Evolutionary conservation across 192 early-diverging fungal species (phyloP), one percentile per base, ranked within the genome.

Genomic region (Coemansia sp.): DNA sequence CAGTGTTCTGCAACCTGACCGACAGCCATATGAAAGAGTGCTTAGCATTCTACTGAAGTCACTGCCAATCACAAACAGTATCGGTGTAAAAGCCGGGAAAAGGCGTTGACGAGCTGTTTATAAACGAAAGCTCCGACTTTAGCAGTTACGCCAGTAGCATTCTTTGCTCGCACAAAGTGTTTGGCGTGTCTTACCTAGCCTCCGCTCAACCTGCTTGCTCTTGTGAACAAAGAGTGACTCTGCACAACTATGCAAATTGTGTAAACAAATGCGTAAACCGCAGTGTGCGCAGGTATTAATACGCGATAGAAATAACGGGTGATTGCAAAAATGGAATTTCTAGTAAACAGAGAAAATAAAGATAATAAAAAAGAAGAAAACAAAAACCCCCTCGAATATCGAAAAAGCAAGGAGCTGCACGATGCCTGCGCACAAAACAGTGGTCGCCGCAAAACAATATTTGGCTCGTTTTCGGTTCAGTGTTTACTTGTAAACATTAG

Each of bases 401-500:
- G 54, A 36, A 21, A 31, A 56, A 31, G 19, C 22, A 17, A 28
- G 14, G 17, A 28, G 34, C 14, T 44, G 11, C 42, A 48, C 15
- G 40, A 5, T 15, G 15, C 40, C 40, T 42, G 40, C 15, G 40
- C 40, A 42, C 14, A 42, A 9, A 40, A 8, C 40, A 42, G 40
- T 42, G 40, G 40, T 15, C 28, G 40, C 40, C 14, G 40, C 40
- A 42, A 42, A 42, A 48, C 17, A 48, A 48, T 48, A 48, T 48
- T 48, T n/a, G 46, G 46, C 46, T 42, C 22, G 28, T 21, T 48
- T n/a, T 48, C 15, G 52, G 14, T 31, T 54, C 15, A 25, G 26
- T 54, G 52, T 28, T 56, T 21, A 15, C 26, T 8, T 56, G 54
- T 65, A 75, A 75, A 75, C 73, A 75, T 53, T 66, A 21, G 63